Base-by-base conservation (phyloP, 106 monocot species). In the Triglochin maritima region DNA sequence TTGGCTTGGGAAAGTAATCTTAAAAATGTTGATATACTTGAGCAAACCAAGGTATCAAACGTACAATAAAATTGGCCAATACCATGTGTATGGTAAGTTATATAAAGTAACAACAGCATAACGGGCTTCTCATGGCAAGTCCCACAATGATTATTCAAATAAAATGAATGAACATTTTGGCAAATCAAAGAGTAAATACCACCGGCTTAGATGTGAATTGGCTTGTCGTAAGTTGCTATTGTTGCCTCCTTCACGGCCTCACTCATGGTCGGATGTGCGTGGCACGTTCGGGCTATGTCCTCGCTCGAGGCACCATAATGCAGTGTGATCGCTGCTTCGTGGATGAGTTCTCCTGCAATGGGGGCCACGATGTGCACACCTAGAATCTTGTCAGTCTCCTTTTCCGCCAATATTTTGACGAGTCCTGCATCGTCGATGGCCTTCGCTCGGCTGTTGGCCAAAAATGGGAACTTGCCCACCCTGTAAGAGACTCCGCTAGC, bases 171-270 rank as follows among this genome's bases (percentile, higher is more conserved):
- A 29, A 29, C 29, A 29, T 29, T 29, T 29, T 29, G 29, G 29
- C 29, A 29, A 29, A 29, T 0, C 29, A 29, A 29, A 29, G 29
- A 29, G 29, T 29, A 29, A 1, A 29, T 29, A 29, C 29, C 29
- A 29, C 29, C 64, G 17, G 4, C 4, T 66, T 74, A 95, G 5
- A 95, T 90, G 56, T 95, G 94, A 70, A 95, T 95, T 57, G 94
- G 87, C 75, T 90, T 95, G 56, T 87, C 86, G 11, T 90, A 95
- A 17, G 90, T 95, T 9, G 87, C 90, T 87, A 90, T 87, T 3
- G 87, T 85, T 44, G 90, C 94, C 61, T 95, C 94, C 84, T 95
- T 95, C 76, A 95, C 67, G 15, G 94, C 94, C 81, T 95, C 94
- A 8, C 94, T 95, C 90, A 95, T 79, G 0, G 94, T 95, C 2